These are phyloP conservation scores for Solanum hybrid DNA, from an alignment of 305 asterid species.

Conservation along the genomic window DNA sequence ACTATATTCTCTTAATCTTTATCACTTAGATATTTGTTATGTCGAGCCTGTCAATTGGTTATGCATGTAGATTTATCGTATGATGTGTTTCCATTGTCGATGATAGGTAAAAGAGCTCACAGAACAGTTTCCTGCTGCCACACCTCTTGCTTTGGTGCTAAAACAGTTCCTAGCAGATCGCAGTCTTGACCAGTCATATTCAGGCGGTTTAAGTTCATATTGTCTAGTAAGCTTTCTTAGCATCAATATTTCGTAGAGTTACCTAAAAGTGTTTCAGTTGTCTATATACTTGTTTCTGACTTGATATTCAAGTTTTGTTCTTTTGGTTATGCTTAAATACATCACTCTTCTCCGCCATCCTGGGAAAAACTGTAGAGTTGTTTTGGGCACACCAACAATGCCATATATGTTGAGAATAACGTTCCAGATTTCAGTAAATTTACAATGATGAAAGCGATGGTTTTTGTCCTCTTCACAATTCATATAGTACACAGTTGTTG, in stretches of 20 bases:
- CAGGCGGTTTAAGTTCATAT: constrained; percentile 96
- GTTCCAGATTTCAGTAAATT: not conserved
- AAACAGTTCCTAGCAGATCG: constrained; percentile 99
- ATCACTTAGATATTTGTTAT: constrained; percentile 9
- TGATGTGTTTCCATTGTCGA: not conserved
- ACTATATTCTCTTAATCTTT: not conserved
- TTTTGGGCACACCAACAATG: not conserved
- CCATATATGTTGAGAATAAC: not conserved
- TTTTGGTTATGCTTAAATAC: constrained; percentile 1
- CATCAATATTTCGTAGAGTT: not conserved
- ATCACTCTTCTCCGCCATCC: not conserved
- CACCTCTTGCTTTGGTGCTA: constrained; percentile 86
- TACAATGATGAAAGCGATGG: not conserved
- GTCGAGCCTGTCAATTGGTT: not conserved
- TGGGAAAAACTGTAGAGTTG: not conserved
- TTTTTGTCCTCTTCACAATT: not conserved
- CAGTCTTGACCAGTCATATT: constrained; percentile 90
- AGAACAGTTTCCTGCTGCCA: constrained; percentile 84
- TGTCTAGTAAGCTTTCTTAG: constrained; percentile 62
- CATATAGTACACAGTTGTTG: not conserved
- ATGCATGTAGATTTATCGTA: not conserved
- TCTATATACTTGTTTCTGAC: not conserved
- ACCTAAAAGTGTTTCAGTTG: not conserved
- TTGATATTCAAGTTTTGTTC: not conserved
- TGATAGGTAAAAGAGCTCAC: constrained; percentile 87